These are phyloP conservation scores for Teratosphaeriaceae sp. DNA, from an alignment of 2,329 filamentous ascomycete species.

Conservation along the genomic window DNA sequence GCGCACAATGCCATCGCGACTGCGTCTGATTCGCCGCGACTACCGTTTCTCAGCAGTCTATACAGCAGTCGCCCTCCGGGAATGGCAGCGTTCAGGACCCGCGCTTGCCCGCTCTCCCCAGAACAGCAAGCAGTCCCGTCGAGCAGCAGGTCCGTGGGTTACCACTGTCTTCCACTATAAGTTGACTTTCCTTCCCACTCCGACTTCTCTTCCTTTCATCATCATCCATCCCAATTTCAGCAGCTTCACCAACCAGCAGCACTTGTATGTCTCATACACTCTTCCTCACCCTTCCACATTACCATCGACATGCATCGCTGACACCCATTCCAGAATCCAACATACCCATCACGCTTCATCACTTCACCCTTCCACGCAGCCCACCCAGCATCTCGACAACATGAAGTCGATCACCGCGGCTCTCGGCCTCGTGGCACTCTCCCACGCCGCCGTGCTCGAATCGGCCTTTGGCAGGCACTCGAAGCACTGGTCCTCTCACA, in stretches of 20 bases:
- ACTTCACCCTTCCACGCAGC: background rate
- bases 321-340: background rate
- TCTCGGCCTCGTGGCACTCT: constrained; percentile 26
- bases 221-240: background rate
- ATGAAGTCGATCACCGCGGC: constrained; percentile 32
- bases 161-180: background rate
- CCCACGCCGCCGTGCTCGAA: constrained; percentile 30
- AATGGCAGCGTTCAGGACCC: too few relatives aligned
- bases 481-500: too few relatives aligned
- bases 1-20: too few relatives aligned
- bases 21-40: too few relatives aligned
- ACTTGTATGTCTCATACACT: constrained; percentile 3
- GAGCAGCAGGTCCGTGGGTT: background rate
- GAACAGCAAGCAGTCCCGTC: background rate
- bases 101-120: too few relatives aligned
- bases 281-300: too few relatives aligned
- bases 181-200: background rate
- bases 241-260: constrained; percentile 3
- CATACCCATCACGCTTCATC: background rate
- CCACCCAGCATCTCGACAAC: constrained; percentile 4
- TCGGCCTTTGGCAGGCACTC: background rate
- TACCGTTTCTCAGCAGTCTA: too few relatives aligned
- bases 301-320: constrained; percentile 4
- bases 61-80: too few relatives aligned
- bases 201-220: constrained; percentile 4